Base-by-base conservation (phyloP, 1,284 basidiomycete genomes). In the Fomitopsis palustris region DNA sequence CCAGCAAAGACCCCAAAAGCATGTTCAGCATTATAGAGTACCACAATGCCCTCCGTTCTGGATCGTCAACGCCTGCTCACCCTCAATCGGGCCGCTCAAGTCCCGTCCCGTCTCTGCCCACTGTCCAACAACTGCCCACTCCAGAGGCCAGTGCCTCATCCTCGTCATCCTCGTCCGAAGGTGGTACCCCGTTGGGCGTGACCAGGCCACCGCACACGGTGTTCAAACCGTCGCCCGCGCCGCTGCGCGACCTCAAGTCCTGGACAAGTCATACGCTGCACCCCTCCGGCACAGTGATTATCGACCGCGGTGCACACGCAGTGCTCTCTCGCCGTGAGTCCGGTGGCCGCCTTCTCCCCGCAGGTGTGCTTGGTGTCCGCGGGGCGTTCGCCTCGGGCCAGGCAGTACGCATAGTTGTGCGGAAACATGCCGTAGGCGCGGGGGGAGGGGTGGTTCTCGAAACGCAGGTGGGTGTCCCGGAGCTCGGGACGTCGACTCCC, bases 181-280 rank as follows among this genome's bases (percentile, higher is more conserved):
- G 54, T 10, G 33, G 43, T 31, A 43, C 63, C 29, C 57, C 61
- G 14, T 25, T 45, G 17, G 16, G 51, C 5, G 49, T 56, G 14
- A 14, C 49, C 4, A 70, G 89, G 8, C 93, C 93, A 2, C 84
- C 91, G 1, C 95, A 98, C 70, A 98, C 96, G 0, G 74, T 96
- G 27, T 98, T 99, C 78, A 81, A 85, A 17, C 87, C 95, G 3
- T 87, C 90, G 19, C 69, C 82, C 1, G 76, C 80, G 4, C 93
- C 94, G 0, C 78, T 97, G 65, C 87, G 92, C 33, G 95, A 97
- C 74, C 83, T 97, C 42, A 98, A 98, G 68, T 89, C 93, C 65
- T 98, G 96, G 94, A 96, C 96, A 27, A 85, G 89, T 16, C 95
- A 99, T 74, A 98, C 96, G 0, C 80, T 99, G 25, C 87, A 87